Percentiles rank a stretch among this genome's conserved stretches.
Evolutionary conservation across 495 filamentous ascomycete genomes (phyloP).

Genomic region (Neurospora sp.): DNA sequence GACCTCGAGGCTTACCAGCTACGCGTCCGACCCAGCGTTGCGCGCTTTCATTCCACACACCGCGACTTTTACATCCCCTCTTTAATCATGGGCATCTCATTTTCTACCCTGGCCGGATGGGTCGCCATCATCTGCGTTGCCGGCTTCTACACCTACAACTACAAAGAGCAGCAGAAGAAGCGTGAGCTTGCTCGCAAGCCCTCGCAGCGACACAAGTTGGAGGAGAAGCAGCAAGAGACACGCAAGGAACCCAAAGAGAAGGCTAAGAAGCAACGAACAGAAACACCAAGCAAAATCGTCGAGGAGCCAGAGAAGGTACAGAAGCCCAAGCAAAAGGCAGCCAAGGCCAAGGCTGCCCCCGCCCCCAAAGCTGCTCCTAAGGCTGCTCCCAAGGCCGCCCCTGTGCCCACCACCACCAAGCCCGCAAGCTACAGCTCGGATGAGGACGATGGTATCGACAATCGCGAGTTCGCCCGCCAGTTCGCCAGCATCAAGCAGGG

Average conservation of each 20-base stretch:
- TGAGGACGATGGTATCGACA: conserved; percentile 52
- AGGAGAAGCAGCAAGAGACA: conserved; percentile 29
- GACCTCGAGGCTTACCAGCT: not conserved
- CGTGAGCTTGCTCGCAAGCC: conserved; percentile 1
- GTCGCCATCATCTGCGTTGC: conserved; percentile 44
- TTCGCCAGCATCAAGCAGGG: conserved; percentile 56
- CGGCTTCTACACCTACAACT: conserved; percentile 19
- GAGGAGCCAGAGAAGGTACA: conserved; percentile 21
- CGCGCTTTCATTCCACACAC: not conserved
- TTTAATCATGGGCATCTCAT: conserved; percentile 28
- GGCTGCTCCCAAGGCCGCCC: not conserved
- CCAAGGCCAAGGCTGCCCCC: conserved; percentile 4
- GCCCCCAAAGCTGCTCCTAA: not conserved
- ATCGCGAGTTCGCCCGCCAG: conserved; percentile 65
- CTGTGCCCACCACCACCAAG: conserved; percentile 9
- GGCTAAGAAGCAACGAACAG: conserved; percentile 21
- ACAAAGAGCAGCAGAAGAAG: conserved; percentile 11
- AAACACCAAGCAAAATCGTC: conserved; percentile 15
- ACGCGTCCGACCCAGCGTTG: not conserved
- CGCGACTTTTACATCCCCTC: not conserved
- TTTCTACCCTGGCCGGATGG: conserved; percentile 45
- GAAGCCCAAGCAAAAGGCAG: conserved; percentile 22
- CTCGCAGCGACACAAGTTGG: conserved; percentile 16
- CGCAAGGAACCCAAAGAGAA: conserved; percentile 25
- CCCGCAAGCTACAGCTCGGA: conserved; percentile 31